Base-by-base conservation (phyloP, 345 rosid species). In the Jatropha curcas region DNA sequence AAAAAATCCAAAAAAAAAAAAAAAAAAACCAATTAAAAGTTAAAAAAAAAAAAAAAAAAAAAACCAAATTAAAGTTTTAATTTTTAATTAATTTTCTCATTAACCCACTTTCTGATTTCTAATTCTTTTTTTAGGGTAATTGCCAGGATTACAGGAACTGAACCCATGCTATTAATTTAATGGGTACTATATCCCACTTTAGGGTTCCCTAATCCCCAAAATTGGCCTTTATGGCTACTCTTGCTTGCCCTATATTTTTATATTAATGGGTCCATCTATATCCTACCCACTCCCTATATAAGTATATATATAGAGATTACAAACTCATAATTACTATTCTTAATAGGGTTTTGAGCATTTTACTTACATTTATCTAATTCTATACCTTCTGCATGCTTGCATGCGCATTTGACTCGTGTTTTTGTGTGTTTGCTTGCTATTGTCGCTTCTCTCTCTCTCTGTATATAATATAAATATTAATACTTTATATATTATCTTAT, bases 341-440 rank as follows among this genome's bases (percentile, higher is more conserved):
- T 65, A 43, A 74, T 71, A 74, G 80, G 71, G 84, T 25, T 71
- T 71, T 52, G 66, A 77, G 73, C 72, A 27, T 56, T 60, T 45
- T 74, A 56, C 34, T 76, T 74, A 74, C 71, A 76, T 48, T 71
- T 75, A 80, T 77, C 11, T 77, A 79, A 56, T 72, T 68, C 68
- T 73, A 78, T 55, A 67, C 58, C 72, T n/a, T n/a, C n/a, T n/a
- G n/a, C 87, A 82, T 79, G 84, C 84, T 73, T 83, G 94, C 93
- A 88, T 88, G 90, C 90, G 92, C 86, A 76, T 80, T 82, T 84
- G 77, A 85, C 85, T 74, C 84, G 70, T 83, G 82, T 77, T 79
- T 76, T 80, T 84, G 53, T 74, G 77, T 78, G 78, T 71, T 80
- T 67, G 70, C 70, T 81, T 62, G 70, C 60, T 53, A 34, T 19